Base-by-base conservation (phyloP, 116 monocot species). In the Phalaenopsis hybrid region DNA sequence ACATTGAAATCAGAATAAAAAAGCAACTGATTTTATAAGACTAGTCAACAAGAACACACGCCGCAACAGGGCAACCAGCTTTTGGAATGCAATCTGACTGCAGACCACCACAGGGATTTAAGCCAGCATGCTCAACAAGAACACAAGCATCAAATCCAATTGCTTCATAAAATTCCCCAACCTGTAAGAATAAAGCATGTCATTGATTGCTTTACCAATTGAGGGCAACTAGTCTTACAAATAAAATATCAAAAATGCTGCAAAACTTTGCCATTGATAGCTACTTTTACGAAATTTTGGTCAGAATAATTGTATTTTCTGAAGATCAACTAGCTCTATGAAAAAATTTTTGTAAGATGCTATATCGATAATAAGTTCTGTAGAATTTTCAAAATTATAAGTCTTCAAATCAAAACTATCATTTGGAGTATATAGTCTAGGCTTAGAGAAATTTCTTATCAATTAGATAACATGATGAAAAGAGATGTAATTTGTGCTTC, bases 121-220 rank as follows among this genome's bases (percentile, higher is more conserved):
- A 91, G 63, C 99, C 99, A 82, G 99, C 99, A 90, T 99, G 79
- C 80, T 99, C 99, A 75, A 99, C 99, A 82, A 99, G 92, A 87
- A 99, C 50, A 84, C 99, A 99, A 51, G 99, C 99, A 92, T 99
- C 99, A 92, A 99, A 94, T 74, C 99, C 99, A 84, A 99, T 68
- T 23, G 92, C 99, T 84, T 99, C 99, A 82, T 99, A 99, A 79
- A 99, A 99, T 31, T 99, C 99, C 3, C 99, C 99, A 86, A 99
- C 95, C 99, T 99, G 83, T 20, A 88, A 83, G 50, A 13, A 51
- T 69, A 46, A 75, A 75, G 7, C 28, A 74, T 45, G 3, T 1
- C 75, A 44, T 74, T 75, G 45, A 20, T 18, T 18, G 44, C 21
- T 45, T 44, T 45, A 44, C 43, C 8, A 75, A 75, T 46, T 75